Evolutionary conservation across 1,284 basidiomycete genomes (phyloP), one percentile per base, ranked within the genome.

Genomic region (Moniliophthora roreri): DNA sequence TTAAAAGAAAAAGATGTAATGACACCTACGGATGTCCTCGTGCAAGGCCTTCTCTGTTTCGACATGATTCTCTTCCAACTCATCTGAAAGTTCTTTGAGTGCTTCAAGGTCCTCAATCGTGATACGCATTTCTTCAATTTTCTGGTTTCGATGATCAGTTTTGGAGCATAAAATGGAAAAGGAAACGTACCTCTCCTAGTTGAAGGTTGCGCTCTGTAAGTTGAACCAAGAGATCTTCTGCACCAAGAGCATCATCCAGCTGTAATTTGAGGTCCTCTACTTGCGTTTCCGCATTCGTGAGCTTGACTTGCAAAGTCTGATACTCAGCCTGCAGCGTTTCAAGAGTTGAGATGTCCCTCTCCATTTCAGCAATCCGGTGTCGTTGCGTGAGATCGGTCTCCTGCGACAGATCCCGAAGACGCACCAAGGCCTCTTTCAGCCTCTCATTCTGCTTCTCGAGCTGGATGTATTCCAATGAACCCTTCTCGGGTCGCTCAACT

Each of bases 401-500:
- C 55, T 88, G 83, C 0, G 91, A 86, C 57, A 97, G 77, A 60
- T 98, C 96, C 4, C 95, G 87, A 40, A 98, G 70, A 44, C 92
- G 81, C 45, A 97, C 80, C 20, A 99, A 77, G 10, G 96, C 96
- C 63, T 98, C 95, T 69, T 97, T 98, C 50, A 99, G 74, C 8
- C 96, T 76, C 63, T 95, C 93, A 60, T 98, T 99, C 67, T 98
- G 95, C 69, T 94, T 97, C 73, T 98, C 94, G 1, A 99, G 81
- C 65, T 98, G 94, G 10, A 96, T 86, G 63, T 89, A 94, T 1
- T 89, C 90, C 41, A 97, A 66, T 0, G 88, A 85, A 53, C 82
- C 79, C 60, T 85, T 86, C 10, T 78, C 75, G 39, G 73, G 8
- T 70, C 28, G 28, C 28, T 32, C 28, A 11, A 71, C 44, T 79